phyloP scores from a whole-genome alignment of 148 eudicot genomes.

The Amaranthus palmeri region DNA sequence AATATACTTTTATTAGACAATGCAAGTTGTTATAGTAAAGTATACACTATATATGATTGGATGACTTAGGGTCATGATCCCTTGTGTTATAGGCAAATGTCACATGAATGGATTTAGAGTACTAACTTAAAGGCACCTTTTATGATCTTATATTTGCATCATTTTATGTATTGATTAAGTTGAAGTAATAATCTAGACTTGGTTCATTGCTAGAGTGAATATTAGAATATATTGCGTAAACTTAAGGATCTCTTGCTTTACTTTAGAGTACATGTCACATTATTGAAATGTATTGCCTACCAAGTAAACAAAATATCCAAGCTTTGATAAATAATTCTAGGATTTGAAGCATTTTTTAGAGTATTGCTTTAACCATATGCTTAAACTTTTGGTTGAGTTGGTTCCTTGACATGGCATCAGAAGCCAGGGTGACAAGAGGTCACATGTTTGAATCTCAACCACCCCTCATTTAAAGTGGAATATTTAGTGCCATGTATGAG shows the following conservation, averaged over 20 bases:
- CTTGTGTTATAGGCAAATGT: conserved; percentile 15
- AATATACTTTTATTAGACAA: too few species aligned
- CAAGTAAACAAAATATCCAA: neutral
- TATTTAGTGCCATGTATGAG: too few species aligned
- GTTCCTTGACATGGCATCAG: too few species aligned
- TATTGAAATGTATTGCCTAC: neutral
- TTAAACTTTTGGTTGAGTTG: too few species aligned
- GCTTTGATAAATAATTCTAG: too few species aligned
- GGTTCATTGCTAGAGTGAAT: neutral
- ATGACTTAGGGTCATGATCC: conserved; percentile 6
- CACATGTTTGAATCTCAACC: too few species aligned
- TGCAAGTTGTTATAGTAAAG: neutral
- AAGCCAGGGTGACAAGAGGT: too few species aligned
- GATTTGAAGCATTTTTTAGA: too few species aligned
- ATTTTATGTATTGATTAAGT: neutral
- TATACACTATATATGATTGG: neutral
- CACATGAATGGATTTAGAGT: conserved; percentile 15
- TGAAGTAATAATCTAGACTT: neutral
- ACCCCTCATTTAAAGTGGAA: too few species aligned
- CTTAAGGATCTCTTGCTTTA: neutral
- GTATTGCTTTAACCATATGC: too few species aligned
- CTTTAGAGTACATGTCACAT: conserved; percentile 1
- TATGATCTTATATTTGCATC: conserved; percentile 5
- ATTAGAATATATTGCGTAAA: neutral
- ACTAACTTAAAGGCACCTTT: conserved; percentile 18